Evolutionary conservation across 164 flowering plant species (phyloP).

Genomic region (Vitis riparia): DNA sequence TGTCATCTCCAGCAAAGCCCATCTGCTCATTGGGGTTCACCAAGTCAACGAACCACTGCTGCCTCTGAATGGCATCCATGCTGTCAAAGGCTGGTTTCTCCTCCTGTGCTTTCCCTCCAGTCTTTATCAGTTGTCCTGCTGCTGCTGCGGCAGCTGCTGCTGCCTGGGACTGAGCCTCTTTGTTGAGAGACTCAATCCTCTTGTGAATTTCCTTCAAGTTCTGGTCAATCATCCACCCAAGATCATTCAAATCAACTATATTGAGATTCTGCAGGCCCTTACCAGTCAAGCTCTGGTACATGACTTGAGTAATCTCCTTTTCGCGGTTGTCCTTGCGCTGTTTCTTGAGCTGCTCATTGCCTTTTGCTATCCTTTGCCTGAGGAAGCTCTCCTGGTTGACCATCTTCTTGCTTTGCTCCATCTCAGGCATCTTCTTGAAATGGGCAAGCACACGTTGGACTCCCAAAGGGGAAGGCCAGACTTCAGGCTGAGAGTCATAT

Average conservation of each 20-base stretch:
- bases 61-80: slow-evolving; percentile 17
- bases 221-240: slow-evolving; percentile 47
- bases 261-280: slow-evolving; percentile 20
- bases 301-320: slow-evolving; percentile 34
- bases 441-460: slow-evolving; percentile 37
- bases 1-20: slow-evolving; percentile 5
- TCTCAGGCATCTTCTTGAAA: slow-evolving; percentile 58
- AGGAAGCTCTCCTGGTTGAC: slow-evolving; percentile 64
- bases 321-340: slow-evolving; percentile 51
- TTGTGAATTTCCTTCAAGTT: slow-evolving; percentile 33
- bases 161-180: background rate
- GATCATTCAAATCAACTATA: slow-evolving; percentile 42
- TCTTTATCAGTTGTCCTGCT: no score
- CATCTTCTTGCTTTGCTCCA: slow-evolving; percentile 78
- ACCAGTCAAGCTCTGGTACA: slow-evolving; percentile 44
- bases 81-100: background rate
- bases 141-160: background rate
- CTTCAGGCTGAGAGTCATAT: slow-evolving; percentile 47
- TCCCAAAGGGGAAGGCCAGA: slow-evolving; percentile 50
- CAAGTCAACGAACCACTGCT: slow-evolving; percentile 21
- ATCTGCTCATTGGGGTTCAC: slow-evolving; percentile 14
- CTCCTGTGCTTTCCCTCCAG: background rate
- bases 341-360: slow-evolving; percentile 49
- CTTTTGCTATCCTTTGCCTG: slow-evolving; percentile 41
- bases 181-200: slow-evolving; percentile 20